Conservation (phyloP, 2,329 filamentous ascomycete species). For the Alternaria atra region DNA sequence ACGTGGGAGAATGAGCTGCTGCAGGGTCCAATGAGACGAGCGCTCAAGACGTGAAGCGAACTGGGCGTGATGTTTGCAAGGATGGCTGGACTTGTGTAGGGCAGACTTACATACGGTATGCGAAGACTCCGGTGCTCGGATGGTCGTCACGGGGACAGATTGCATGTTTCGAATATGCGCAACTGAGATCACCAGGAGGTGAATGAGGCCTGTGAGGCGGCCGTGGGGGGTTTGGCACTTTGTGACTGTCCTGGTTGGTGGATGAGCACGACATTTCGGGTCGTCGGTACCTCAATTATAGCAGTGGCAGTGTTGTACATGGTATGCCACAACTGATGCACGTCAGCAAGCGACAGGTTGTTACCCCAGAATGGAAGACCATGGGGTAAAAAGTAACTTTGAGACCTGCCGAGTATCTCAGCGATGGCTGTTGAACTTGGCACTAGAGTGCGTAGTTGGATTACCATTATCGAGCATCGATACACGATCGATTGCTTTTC, state of each 20-base stretch:
- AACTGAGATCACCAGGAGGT: slow-evolving; percentile 5
- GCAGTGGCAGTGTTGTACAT: not conserved
- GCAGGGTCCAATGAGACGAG: slow-evolving; percentile 41
- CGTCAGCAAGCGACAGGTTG: slow-evolving; percentile 21
- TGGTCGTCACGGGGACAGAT: slow-evolving; percentile 28
- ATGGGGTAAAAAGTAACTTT: slow-evolving; percentile 1
- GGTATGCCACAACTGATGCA: slow-evolving; percentile 16
- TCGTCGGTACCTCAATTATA: slow-evolving; percentile 9
- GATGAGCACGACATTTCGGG: slow-evolving; percentile 13
- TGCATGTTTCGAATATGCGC: slow-evolving; percentile 18
- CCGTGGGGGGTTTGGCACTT: slow-evolving; percentile 20
- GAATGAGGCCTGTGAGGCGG: slow-evolving; percentile 3
- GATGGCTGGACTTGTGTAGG: slow-evolving; percentile 13
- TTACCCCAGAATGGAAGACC: slow-evolving; percentile 19
- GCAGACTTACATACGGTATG: slow-evolving; percentile 11
- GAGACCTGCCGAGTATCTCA: slow-evolving; percentile 1
- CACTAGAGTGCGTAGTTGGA: not conserved
- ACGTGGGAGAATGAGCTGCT: slow-evolving; percentile 30
- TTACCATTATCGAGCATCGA: not conserved
- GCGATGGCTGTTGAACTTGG: slow-evolving; percentile 4
- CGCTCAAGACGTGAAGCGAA: slow-evolving; percentile 9
- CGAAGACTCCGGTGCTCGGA: slow-evolving; percentile 25
- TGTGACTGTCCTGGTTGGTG: slow-evolving; percentile 1
- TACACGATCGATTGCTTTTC: not conserved
- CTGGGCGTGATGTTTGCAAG: slow-evolving; percentile 7